phyloP scores from a whole-genome alignment of 192 early-diverging fungal species.

The Rhizophagus clarus region DNA sequence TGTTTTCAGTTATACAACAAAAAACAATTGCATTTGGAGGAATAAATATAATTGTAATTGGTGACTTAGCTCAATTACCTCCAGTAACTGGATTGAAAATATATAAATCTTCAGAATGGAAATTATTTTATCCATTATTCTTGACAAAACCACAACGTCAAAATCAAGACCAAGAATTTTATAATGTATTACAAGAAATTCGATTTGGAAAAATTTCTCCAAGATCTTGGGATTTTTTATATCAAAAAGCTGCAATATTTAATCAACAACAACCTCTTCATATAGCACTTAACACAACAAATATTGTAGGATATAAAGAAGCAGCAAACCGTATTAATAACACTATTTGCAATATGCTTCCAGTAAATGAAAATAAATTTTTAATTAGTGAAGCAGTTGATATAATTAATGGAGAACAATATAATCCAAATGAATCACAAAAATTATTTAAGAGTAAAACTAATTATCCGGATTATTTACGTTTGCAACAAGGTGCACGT shows the following conservation, averaged over 20 bases:
- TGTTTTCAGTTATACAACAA: too few relatives aligned
- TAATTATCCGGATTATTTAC: background rate
- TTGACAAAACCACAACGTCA: background rate
- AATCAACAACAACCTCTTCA: background rate
- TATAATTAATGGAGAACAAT: background rate
- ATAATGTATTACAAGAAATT: conserved; percentile 4
- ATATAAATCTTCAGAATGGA: background rate
- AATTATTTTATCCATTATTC: background rate
- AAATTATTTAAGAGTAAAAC: background rate
- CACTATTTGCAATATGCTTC: background rate
- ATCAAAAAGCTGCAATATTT: background rate
- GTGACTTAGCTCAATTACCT: too few relatives aligned
- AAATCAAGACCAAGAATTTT: background rate
- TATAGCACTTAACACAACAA: background rate
- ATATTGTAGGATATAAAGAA: background rate
- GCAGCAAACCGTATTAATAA: background rate
- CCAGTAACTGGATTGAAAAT: too few relatives aligned
- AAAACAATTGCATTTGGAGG: too few relatives aligned
- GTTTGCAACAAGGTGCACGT: background rate
- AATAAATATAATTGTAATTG: too few relatives aligned
- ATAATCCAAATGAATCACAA: background rate
- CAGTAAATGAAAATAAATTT: background rate
- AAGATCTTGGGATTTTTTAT: background rate
- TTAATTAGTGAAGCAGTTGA: background rate
- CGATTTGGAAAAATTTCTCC: background rate